A percentile compares a stretch with the other conserved stretches of the same genome.
These are phyloP conservation scores for Termitomyces eurrhizus DNA, from an alignment of 768 basidiomycete species.

Conservation along the genomic window DNA sequence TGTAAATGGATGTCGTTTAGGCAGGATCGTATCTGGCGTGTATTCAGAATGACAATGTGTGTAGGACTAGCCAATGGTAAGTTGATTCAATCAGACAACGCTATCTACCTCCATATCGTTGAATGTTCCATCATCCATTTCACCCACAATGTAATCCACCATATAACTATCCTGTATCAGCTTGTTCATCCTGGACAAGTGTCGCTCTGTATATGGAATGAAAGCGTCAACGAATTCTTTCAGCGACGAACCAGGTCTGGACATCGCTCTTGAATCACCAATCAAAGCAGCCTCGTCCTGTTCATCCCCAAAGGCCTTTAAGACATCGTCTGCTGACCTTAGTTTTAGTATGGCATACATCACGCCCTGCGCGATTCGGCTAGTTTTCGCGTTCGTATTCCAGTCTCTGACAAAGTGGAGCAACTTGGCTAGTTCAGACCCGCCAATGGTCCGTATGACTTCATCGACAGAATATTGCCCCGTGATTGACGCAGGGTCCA, in stretches of 20 bases:
- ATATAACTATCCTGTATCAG: conserved; percentile 94
- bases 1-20: conserved; percentile 65
- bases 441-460: conserved; percentile 69
- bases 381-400: conserved; percentile 94
- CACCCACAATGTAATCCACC: conserved; percentile 82
- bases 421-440: conserved; percentile 75
- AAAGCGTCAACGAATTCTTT: conserved; percentile 82
- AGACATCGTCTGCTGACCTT: conserved; percentile 69
- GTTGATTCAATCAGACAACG: conserved; percentile 5
- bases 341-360: conserved; percentile 79
- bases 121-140: conserved; percentile 84
- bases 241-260: conserved; percentile 32
- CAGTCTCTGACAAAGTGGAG: conserved; percentile 83
- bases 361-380: conserved; percentile 78
- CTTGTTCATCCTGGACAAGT: conserved; percentile 79
- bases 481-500: conserved; percentile 44
- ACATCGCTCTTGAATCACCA: conserved; percentile 12
- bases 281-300: conserved; percentile 28
- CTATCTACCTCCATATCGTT: conserved; percentile 45
- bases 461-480: conserved; percentile 75
- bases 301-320: conserved; percentile 56
- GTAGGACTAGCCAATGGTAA: background rate
- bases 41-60: conserved; percentile 2
- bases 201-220: conserved; percentile 93
- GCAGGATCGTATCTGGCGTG: conserved; percentile 28